Conservation (phyloP, 2,329 filamentous ascomycete species). For the Chaetomium sp. region DNA sequence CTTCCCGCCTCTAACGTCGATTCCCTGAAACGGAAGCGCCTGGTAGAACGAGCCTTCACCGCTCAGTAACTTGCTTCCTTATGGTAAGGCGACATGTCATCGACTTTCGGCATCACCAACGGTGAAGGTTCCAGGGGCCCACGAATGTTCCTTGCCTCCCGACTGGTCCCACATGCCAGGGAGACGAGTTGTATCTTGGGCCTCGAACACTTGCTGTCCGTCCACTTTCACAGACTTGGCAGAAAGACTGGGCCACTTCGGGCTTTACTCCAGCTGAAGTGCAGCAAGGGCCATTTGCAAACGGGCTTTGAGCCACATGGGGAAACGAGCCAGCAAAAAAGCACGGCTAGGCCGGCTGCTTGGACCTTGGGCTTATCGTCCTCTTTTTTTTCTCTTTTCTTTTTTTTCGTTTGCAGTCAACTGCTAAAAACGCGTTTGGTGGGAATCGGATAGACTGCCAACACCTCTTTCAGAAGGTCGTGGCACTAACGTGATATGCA, state of each 20-base stretch:
- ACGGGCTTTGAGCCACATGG: background rate
- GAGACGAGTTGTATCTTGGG: background rate
- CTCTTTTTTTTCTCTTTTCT: no score
- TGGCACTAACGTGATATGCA: no score
- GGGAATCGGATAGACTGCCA: no score
- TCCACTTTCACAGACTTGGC: background rate
- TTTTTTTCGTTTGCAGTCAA: no score
- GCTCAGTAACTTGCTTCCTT: constrained; percentile 5
- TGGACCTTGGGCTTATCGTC: no score
- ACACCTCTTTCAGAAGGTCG: no score
- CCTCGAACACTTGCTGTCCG: constrained; percentile 5
- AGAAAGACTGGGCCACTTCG: background rate
- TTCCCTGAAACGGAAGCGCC: background rate
- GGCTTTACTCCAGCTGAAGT: background rate
- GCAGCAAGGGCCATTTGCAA: background rate
- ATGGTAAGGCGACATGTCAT: constrained; percentile 8
- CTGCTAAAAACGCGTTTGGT: no score
- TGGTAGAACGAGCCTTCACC: constrained; percentile 9
- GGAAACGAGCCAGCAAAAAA: background rate
- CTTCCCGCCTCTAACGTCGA: background rate
- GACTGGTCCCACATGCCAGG: constrained; percentile 9
- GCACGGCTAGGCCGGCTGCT: no score
- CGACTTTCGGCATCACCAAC: constrained; percentile 8
- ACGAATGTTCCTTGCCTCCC: constrained; percentile 15
- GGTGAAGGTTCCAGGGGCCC: constrained; percentile 13